Percentiles rank a stretch among this genome's conserved stretches.
These are phyloP conservation scores for Colletotrichum godetiae DNA, from an alignment of 2,329 filamentous ascomycete genomes.

Conservation along the genomic window DNA sequence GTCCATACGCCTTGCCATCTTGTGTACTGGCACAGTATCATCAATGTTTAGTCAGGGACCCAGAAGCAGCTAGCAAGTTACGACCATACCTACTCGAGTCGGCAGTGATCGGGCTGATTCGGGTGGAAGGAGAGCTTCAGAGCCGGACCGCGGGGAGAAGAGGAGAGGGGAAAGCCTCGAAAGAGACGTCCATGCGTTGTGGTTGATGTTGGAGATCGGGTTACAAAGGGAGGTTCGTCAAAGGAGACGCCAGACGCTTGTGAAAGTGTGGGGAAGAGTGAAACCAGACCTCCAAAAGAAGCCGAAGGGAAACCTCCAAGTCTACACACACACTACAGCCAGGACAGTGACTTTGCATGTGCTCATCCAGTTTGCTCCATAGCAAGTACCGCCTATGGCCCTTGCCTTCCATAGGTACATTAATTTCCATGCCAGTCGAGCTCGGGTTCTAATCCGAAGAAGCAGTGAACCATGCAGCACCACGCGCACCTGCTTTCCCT, in stretches of 20 bases:
- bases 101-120: slow-evolving; percentile 49
- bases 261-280: slow-evolving; percentile 44
- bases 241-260: slow-evolving; percentile 36
- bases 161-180: neutral
- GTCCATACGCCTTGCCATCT: slow-evolving; percentile 6
- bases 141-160: slow-evolving; percentile 34
- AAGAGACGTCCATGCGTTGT: slow-evolving; percentile 14
- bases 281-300: slow-evolving; percentile 12
- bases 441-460: neutral
- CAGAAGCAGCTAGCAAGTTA: slow-evolving; percentile 6
- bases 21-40: neutral
- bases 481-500: neutral
- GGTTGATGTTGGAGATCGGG: slow-evolving; percentile 25
- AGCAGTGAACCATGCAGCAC: neutral
- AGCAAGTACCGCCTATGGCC: slow-evolving; percentile 3
- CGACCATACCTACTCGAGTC: slow-evolving; percentile 35
- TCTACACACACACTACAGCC: too few species aligned
- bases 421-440: neutral
- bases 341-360: slow-evolving; percentile 30
- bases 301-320: neutral
- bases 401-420: neutral
- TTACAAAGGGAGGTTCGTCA: slow-evolving; percentile 21
- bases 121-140: slow-evolving; percentile 44
- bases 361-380: slow-evolving; percentile 9
- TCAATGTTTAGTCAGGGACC: neutral